phyloP scores from a whole-genome alignment of 352 stramenopile genomes.

The Globisporangium emineosum region DNA sequence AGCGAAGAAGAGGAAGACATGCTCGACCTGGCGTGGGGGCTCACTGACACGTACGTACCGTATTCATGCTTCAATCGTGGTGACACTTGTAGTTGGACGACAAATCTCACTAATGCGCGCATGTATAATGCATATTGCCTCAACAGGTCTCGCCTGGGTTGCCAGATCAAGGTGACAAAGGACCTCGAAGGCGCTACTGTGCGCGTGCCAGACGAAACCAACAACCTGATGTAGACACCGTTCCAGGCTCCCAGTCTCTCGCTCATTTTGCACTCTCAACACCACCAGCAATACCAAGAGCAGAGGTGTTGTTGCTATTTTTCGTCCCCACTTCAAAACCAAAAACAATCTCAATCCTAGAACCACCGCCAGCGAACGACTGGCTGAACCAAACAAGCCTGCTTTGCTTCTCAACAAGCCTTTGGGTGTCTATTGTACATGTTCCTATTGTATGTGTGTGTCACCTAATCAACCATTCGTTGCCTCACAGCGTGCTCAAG shows the following conservation, averaged over 20 bases:
- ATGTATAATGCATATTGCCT: neutral
- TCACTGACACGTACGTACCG: constrained; percentile 88
- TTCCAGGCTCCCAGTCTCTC: neutral
- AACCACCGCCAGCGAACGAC: neutral
- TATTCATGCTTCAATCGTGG: neutral
- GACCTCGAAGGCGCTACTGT: constrained; percentile 85
- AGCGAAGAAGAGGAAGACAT: constrained; percentile 95
- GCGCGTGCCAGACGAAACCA: constrained; percentile 83
- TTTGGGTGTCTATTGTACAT: neutral
- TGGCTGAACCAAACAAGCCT: neutral
- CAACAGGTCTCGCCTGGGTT: constrained; percentile 75
- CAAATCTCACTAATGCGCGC: neutral
- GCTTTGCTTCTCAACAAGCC: neutral
- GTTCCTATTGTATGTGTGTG: constrained; percentile 1
- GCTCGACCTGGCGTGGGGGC: constrained; percentile 92
- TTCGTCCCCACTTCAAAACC: neutral
- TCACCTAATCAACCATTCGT: neutral
- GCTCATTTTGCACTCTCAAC: constrained; percentile 7
- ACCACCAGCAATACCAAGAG: neutral
- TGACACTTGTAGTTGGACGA: neutral
- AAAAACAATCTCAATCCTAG: neutral
- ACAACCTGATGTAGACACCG: constrained; percentile 86
- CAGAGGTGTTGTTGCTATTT: neutral
- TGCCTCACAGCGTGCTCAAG: constrained; percentile 5
- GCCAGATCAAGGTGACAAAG: constrained; percentile 89